Conservation (phyloP, 2,329 filamentous ascomycete genomes). For the Cladosporium cucumerinum region DNA sequence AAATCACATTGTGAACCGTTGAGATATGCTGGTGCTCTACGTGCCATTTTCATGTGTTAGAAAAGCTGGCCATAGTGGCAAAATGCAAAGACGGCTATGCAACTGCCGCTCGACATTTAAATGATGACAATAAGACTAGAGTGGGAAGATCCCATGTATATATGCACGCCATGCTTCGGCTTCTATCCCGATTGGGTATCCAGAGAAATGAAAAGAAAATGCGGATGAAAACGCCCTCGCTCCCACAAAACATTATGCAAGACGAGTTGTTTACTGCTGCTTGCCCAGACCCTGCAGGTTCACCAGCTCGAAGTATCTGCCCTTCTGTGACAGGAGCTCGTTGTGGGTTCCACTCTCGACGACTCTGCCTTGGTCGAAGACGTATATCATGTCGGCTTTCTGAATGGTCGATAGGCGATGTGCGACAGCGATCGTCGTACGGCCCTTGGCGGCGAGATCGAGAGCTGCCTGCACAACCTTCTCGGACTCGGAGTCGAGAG, state of each 20-base stretch:
- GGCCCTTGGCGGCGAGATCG: slow-evolving; percentile 74
- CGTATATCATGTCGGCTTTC: slow-evolving; percentile 90
- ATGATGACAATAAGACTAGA: not conserved
- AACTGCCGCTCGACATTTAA: not conserved
- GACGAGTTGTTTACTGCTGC: slow-evolving; percentile 4
- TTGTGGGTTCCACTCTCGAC: slow-evolving; percentile 83
- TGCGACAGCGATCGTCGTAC: slow-evolving; percentile 80
- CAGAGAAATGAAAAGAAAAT: not conserved
- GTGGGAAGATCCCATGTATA: not conserved
- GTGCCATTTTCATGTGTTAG: not conserved
- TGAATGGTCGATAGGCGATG: slow-evolving; percentile 91
- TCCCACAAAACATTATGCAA: not conserved
- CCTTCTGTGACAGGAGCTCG: slow-evolving; percentile 40
- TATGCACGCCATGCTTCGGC: not conserved
- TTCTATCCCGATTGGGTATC: not conserved
- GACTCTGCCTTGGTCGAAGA: slow-evolving; percentile 86
- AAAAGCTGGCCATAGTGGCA: not conserved
- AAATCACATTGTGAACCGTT: not conserved
- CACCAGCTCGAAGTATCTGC: slow-evolving; percentile 42
- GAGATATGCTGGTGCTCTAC: not conserved
- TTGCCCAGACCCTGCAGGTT: slow-evolving; percentile 36
- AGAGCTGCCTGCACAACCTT: slow-evolving; percentile 77
- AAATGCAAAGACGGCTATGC: not conserved
- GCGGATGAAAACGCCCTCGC: not conserved
- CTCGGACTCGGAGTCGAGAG: slow-evolving; percentile 71